Conservation (phyloP, 176 grass and related monocot species). For the Otatea glauca region DNA sequence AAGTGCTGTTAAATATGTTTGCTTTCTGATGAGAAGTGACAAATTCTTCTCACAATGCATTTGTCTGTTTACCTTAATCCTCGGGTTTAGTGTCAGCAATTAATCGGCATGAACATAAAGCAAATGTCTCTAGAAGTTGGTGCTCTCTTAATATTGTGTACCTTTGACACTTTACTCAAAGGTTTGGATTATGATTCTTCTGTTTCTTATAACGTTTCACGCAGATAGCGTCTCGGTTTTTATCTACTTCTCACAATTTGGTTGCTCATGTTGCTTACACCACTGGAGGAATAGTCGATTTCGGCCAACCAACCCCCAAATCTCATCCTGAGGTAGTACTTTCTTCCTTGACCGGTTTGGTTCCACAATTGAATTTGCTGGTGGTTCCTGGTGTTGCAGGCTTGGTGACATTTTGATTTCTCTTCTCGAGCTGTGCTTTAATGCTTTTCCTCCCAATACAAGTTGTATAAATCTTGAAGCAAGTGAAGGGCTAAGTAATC, state of each 20-base stretch:
- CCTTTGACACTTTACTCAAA: background rate
- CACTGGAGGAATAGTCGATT: conserved; percentile 47
- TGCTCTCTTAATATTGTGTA: background rate
- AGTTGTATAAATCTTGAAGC: too few species aligned
- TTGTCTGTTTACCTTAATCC: background rate
- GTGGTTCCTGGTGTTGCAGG: conserved; percentile 16
- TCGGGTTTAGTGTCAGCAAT: background rate
- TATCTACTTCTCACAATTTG: conserved; percentile 43
- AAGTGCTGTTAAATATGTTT: background rate
- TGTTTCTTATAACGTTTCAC: conserved; percentile 12
- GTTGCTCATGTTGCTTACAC: conserved; percentile 38
- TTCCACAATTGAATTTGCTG: background rate
- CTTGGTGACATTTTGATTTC: background rate
- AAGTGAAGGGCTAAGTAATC: too few species aligned
- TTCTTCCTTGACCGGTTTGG: background rate
- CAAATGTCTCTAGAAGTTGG: background rate
- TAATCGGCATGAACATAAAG: background rate
- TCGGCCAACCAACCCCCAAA: conserved; percentile 75
- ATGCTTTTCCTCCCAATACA: too few species aligned
- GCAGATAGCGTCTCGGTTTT: conserved; percentile 50
- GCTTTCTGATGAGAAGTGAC: conserved; percentile 4
- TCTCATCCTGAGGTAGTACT: conserved; percentile 77
- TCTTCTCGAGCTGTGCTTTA: too few species aligned
- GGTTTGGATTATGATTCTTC: conserved; percentile 11
- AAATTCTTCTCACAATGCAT: conserved; percentile 4